Evolutionary conservation across 192 early-diverging fungal species (phyloP).

Genomic region (Glomus cerebriforme): DNA sequence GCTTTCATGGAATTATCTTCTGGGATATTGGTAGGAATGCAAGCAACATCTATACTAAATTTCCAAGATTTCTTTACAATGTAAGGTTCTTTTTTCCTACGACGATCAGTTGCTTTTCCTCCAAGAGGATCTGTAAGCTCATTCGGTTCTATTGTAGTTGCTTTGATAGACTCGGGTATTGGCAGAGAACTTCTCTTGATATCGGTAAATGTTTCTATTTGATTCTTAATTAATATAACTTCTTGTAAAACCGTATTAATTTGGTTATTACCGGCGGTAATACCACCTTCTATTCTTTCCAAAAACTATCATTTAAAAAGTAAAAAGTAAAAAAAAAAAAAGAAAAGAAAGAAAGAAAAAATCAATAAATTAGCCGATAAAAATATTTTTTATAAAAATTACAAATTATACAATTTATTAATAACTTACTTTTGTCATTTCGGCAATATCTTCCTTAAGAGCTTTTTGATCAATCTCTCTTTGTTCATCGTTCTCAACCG

Average conservation of each 20-base stretch:
- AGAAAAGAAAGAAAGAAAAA: not conserved
- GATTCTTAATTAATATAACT: constrained; percentile 3
- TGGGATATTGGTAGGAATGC: not conserved
- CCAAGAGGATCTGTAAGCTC: not conserved
- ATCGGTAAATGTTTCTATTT: not conserved
- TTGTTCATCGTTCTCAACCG: constrained; percentile 17
- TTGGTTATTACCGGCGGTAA: not conserved
- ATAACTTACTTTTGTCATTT: constrained; percentile 17
- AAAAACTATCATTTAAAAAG: not conserved
- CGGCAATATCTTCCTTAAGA: not conserved
- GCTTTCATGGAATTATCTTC: not conserved
- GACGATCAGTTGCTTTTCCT: not conserved
- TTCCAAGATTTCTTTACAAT: constrained; percentile 4
- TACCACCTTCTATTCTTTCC: not conserved
- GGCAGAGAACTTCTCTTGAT: not conserved
- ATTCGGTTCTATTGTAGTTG: not conserved
- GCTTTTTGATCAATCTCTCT: constrained; percentile 8
- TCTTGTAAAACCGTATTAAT: constrained; percentile 1
- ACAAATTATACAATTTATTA: not conserved
- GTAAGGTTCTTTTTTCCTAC: not conserved
- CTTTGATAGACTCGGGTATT: not conserved
- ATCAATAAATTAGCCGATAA: too few species aligned
- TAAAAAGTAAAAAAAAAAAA: not conserved
- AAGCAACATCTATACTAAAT: constrained; percentile 2
- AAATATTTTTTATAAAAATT: too few species aligned